Evolutionary conservation across 2,329 filamentous ascomycete genomes (phyloP).

Genomic region (Neonectria faginata): DNA sequence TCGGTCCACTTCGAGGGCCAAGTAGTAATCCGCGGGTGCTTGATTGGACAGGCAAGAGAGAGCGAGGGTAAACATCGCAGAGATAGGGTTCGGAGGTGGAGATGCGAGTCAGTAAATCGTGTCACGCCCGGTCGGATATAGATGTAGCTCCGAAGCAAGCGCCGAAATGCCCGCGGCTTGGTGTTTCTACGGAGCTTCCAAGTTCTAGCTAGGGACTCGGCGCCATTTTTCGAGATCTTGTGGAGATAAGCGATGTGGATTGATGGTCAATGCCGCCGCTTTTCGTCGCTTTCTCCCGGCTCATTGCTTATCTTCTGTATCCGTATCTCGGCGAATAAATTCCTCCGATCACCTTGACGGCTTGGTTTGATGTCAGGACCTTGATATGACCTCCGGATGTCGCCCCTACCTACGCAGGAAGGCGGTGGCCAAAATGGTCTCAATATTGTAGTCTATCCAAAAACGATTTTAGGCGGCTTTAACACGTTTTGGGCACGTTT

Average conservation of each 20-base stretch:
- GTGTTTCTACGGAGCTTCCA: constrained; percentile 15
- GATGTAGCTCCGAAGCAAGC: constrained; percentile 18
- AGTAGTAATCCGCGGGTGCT: constrained; percentile 2
- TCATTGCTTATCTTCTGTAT: constrained; percentile 19
- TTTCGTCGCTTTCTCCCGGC: constrained; percentile 22
- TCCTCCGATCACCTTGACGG: neutral
- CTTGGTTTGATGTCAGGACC: neutral
- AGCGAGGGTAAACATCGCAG: constrained; percentile 8
- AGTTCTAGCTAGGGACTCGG: constrained; percentile 7
- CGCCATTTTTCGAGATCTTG: neutral
- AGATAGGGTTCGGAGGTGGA: constrained; percentile 14
- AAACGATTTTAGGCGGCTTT: no score
- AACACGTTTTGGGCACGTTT: no score
- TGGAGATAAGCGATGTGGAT: constrained; percentile 1
- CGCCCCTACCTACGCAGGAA: no score
- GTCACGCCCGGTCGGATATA: constrained; percentile 11
- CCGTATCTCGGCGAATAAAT: neutral
- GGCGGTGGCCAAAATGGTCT: no score
- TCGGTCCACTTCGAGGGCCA: constrained; percentile 20
- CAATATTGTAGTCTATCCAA: no score
- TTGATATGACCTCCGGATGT: neutral
- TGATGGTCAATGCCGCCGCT: neutral
- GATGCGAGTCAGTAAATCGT: constrained; percentile 10
- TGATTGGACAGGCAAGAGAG: constrained; percentile 21
- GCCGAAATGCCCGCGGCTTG: neutral